Evolutionary conservation across 345 rosid genomes (phyloP).

Genomic region (Salix viminalis): DNA sequence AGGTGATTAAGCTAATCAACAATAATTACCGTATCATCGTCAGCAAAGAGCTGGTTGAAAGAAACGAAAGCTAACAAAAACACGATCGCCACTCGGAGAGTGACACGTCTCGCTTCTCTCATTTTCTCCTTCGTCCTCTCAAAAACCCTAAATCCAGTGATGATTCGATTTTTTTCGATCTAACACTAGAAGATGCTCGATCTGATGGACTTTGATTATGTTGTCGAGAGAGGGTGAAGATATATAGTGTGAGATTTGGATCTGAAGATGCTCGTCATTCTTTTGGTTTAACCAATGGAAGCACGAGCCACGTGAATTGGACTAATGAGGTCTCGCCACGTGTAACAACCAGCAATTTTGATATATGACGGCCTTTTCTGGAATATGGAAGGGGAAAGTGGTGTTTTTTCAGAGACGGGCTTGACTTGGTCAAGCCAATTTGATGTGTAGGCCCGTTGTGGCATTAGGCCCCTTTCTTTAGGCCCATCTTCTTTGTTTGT

Average conservation of each 20-base stretch:
- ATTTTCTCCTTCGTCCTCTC: conserved; percentile 17
- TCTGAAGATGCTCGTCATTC: conserved; percentile 13
- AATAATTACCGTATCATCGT: conserved; percentile 49
- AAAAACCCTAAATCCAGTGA: conserved; percentile 5
- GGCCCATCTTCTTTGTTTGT: background rate
- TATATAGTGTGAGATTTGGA: conserved; percentile 18
- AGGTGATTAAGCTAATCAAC: background rate
- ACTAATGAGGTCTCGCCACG: conserved; percentile 30
- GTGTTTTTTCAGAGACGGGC: background rate
- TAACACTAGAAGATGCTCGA: background rate
- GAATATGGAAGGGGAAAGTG: background rate
- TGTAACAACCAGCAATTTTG: conserved; percentile 1
- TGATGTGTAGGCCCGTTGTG: background rate
- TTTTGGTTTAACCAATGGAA: conserved; percentile 36
- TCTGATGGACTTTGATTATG: no score
- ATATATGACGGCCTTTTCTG: background rate
- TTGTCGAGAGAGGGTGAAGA: background rate
- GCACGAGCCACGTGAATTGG: conserved; percentile 19
- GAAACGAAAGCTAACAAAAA: conserved; percentile 45
- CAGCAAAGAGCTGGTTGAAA: conserved; percentile 42
- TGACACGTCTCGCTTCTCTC: conserved; percentile 28
- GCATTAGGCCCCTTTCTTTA: rapidly evolving
- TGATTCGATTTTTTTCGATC: background rate
- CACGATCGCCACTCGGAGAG: conserved; percentile 38
- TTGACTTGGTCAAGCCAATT: conserved; percentile 14